These are phyloP conservation scores for Musa balbisiana DNA, from an alignment of 202 grass and related monocot species.

Conservation along the genomic window DNA sequence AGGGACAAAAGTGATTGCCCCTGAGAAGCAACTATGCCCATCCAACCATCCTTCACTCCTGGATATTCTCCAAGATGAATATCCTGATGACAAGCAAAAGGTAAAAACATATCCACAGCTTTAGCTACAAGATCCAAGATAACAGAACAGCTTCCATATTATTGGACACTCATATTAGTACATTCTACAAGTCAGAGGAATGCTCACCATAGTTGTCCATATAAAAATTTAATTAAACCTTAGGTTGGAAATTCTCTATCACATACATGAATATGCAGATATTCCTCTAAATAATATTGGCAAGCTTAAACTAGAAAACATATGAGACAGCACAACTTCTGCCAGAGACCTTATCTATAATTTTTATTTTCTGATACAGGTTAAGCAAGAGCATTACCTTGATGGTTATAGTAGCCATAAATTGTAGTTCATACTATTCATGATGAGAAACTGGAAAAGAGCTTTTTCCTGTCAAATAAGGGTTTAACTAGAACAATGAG, in stretches of 20 bases:
- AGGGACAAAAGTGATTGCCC: conserved; percentile 80
- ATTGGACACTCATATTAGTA: not conserved
- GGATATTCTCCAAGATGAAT: conserved; percentile 81
- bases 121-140: not conserved
- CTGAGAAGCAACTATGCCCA: conserved; percentile 75
- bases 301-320: conserved; percentile 3
- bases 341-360: no score
- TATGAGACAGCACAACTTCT: not conserved
- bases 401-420: no score
- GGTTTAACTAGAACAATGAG: not conserved
- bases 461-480: not conserved
- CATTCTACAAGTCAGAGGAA: not conserved
- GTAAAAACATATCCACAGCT: not conserved
- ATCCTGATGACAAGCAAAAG: conserved; percentile 40
- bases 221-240: no score
- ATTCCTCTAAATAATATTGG: not conserved
- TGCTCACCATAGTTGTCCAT: no score
- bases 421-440: no score
- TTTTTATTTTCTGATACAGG: no score
- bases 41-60: conserved; percentile 92
- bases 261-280: not conserved
- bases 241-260: not conserved
- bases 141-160: not conserved
- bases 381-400: no score
- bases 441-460: not conserved